These are phyloP conservation scores for Alternaria hordeiaustralica DNA, from an alignment of 2,329 filamentous ascomycete species.

Conservation along the genomic window DNA sequence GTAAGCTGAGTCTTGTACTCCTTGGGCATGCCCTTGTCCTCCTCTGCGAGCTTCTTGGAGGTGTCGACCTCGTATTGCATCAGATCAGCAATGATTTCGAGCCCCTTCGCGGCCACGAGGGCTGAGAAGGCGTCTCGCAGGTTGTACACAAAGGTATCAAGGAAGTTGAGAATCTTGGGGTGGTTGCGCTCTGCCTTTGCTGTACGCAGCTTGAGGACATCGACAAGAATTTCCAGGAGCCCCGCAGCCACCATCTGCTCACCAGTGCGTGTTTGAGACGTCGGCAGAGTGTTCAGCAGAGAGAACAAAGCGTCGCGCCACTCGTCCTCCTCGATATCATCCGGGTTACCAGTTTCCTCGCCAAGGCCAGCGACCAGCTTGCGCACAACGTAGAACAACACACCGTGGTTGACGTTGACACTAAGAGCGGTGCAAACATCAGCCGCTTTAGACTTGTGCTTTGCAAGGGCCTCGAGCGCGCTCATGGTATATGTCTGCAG, in stretches of 20 bases:
- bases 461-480: slow-evolving; percentile 83
- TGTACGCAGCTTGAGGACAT: slow-evolving; percentile 84
- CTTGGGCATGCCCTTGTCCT: slow-evolving; percentile 73
- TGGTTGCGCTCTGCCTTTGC: slow-evolving; percentile 82
- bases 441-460: slow-evolving; percentile 74
- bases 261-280: slow-evolving; percentile 73
- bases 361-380: slow-evolving; percentile 86
- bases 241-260: slow-evolving; percentile 87
- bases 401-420: slow-evolving; percentile 94
- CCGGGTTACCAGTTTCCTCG: slow-evolving; percentile 57
- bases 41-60: slow-evolving; percentile 69
- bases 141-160: slow-evolving; percentile 86
- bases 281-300: slow-evolving; percentile 81
- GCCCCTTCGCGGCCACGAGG: slow-evolving; percentile 80
- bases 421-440: slow-evolving; percentile 92
- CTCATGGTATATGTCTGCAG: slow-evolving; percentile 83
- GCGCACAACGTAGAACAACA: slow-evolving; percentile 89
- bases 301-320: slow-evolving; percentile 92
- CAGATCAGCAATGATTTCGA: slow-evolving; percentile 89
- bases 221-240: slow-evolving; percentile 86
- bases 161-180: slow-evolving; percentile 81
- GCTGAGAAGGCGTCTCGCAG: slow-evolving; percentile 84
- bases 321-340: slow-evolving; percentile 75
- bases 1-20: slow-evolving; percentile 80
- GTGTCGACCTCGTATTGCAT: slow-evolving; percentile 78